A percentile compares a stretch with the other conserved stretches of the same genome.
Evolutionary conservation across 116 monocot species (phyloP).

Genomic region (Zostera marina): DNA sequence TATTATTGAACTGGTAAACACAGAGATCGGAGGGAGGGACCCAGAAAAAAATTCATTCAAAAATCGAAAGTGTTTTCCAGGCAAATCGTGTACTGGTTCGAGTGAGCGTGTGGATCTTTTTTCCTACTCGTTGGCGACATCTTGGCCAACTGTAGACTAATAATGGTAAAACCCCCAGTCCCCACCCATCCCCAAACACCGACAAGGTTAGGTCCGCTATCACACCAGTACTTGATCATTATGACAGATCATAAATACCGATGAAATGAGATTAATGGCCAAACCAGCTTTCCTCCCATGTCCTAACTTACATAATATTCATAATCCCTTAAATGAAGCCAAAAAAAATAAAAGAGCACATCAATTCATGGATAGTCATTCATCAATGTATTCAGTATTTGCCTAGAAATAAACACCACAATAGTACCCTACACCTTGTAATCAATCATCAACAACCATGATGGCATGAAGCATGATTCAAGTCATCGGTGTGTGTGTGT

Average conservation of each 20-base stretch:
- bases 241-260: neutral
- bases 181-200: neutral
- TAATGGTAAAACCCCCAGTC: neutral
- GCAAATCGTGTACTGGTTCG: neutral
- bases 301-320: no score
- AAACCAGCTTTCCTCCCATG: no score
- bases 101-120: no score
- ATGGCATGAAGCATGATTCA: no score
- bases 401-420: neutral
- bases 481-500: no score
- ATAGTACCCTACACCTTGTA: neutral
- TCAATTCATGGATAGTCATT: no score
- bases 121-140: neutral
- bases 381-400: neutral
- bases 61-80: neutral
- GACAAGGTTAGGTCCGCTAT: neutral
- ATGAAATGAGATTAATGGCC: neutral
- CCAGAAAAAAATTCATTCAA: neutral
- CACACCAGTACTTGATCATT: neutral
- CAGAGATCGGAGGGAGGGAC: no score
- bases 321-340: no score
- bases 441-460: no score
- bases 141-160: constrained; percentile 1
- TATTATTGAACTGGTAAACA: no score
- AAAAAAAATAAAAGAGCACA: no score